Evolutionary conservation across 805 yeast genomes (phyloP), one percentile per base, ranked within the genome.

Genomic region (Pichia occidentalis): DNA sequence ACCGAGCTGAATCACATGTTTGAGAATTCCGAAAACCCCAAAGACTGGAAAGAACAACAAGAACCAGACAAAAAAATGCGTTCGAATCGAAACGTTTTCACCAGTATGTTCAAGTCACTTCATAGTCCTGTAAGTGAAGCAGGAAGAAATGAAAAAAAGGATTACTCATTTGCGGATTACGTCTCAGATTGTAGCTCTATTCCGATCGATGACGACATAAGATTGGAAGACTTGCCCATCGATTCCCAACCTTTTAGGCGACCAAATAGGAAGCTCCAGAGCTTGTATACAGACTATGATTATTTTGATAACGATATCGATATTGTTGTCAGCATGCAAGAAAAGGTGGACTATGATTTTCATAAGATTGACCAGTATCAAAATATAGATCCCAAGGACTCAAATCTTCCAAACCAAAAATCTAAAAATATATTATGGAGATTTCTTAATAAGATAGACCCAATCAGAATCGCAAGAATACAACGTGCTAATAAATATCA

Each of bases 181-280:
- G 37, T 26, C 2, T 35, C 32, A 17, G 42, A 37, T 6, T 32
- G 14, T 11, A 43, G 42, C 21, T 55, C 62, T 1, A 46, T 48
- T 13, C 50, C 53, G 1, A 59, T 58, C 7, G 64, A 59, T 39
- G 61, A 58, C 34, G 52, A 53, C 35, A 40, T 46, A 13, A 56
- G 44, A 21, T 30, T 53, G 2, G 54, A 52, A 26, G 56, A 52
- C 19, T 32, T 52, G 25, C 61, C 61, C 2, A 50, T 57, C 9
- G 63, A 58, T 36, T 29, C 50, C 17, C 59, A 57, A 21, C 39
- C 44, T 21, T 28, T 34, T 17, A 34, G 29, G 7, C 44, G 27
- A 21, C 32, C 28, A 17, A 36, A 20, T 17, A 36, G 23, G 7
- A n/a, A n/a, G n/a, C n/a, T n/a, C n/a, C n/a, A n/a, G n/a, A n/a